Conservation (phyloP, 1,284 basidiomycete genomes). For the Pholiota adiposa region DNA sequence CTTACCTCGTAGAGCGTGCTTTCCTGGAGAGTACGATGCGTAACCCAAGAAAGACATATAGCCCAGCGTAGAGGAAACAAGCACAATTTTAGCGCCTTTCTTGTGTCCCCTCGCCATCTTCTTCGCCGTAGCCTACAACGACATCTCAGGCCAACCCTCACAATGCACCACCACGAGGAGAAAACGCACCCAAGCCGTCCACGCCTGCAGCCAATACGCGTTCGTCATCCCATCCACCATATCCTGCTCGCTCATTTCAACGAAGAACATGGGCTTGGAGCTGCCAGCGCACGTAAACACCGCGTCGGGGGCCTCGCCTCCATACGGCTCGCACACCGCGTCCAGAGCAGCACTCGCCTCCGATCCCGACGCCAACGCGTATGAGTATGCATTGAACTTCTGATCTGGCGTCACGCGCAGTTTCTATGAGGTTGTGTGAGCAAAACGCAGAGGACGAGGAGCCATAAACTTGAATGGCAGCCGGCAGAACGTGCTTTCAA, state of each 20-base stretch:
- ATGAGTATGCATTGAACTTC: slow-evolving; percentile 64
- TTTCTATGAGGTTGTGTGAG: slow-evolving; percentile 32
- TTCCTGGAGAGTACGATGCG: slow-evolving; percentile 85
- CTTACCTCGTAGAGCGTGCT: slow-evolving; percentile 87
- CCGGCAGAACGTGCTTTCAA: too few species aligned
- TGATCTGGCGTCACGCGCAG: slow-evolving; percentile 56
- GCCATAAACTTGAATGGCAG: too few species aligned
- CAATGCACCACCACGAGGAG: too few species aligned
- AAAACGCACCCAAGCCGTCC: slow-evolving; percentile 73
- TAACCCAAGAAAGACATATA: slow-evolving; percentile 87
- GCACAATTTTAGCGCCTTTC: slow-evolving; percentile 72
- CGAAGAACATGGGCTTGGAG: slow-evolving; percentile 71
- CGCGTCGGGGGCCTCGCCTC: slow-evolving; percentile 67
- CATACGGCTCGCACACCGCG: slow-evolving; percentile 57
- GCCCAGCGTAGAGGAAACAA: slow-evolving; percentile 84
- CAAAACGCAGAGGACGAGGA: too few species aligned
- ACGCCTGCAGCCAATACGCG: slow-evolving; percentile 76
- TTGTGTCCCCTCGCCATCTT: slow-evolving; percentile 65
- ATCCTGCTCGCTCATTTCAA: slow-evolving; percentile 67
- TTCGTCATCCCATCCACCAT: slow-evolving; percentile 65
- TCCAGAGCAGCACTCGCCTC: slow-evolving; percentile 63
- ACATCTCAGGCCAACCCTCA: background rate
- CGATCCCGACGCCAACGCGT: slow-evolving; percentile 54
- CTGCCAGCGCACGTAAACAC: slow-evolving; percentile 82
- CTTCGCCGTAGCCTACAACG: slow-evolving; percentile 65